Evolutionary conservation across 495 filamentous ascomycete species (phyloP).

Genomic region (Platismatia glauca): DNA sequence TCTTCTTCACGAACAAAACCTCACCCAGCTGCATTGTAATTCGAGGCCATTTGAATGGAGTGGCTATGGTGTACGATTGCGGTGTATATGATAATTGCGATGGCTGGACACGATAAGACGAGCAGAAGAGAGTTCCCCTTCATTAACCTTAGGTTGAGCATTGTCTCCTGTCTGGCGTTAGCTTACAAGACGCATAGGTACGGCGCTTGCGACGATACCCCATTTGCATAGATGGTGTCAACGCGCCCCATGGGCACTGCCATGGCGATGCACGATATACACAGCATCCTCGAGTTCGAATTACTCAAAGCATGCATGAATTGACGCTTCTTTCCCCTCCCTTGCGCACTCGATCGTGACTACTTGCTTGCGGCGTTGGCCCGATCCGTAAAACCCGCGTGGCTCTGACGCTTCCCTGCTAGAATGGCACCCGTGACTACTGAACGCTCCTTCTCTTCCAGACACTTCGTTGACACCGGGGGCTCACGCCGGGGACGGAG

Average conservation of each 20-base stretch:
- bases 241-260: not conserved
- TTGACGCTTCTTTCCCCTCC: not conserved
- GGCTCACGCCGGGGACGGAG: too few species aligned
- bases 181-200: constrained; percentile 15
- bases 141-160: constrained; percentile 1
- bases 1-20: not conserved
- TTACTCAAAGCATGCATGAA: constrained; percentile 1
- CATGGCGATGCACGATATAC: not conserved
- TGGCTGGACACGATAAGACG: not conserved
- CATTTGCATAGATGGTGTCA: constrained; percentile 9
- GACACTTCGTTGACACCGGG: constrained; percentile 1
- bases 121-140: not conserved
- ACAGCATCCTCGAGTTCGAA: not conserved
- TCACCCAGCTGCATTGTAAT: not conserved
- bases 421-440: not conserved
- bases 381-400: not conserved
- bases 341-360: not conserved
- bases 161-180: constrained; percentile 7
- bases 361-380: not conserved
- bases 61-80: not conserved
- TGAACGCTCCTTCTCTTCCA: constrained; percentile 1
- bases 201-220: constrained; percentile 17
- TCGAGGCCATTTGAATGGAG: not conserved
- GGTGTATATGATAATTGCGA: not conserved
- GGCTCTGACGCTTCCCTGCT: not conserved